Conservation (phyloP, 257 asterid genomes). For the Ajuga chamaepitys region DNA sequence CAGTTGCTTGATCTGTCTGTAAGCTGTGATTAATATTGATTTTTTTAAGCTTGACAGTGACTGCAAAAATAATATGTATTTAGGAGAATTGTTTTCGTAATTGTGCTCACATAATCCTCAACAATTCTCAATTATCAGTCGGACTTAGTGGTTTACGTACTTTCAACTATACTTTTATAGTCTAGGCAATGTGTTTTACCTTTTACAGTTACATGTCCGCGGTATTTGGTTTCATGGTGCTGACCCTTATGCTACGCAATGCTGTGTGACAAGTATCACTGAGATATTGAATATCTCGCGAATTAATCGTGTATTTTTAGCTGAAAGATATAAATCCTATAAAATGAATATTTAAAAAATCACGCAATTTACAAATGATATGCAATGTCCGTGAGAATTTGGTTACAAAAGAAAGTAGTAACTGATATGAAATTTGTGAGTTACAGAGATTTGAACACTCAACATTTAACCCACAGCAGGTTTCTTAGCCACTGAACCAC, state of each 20-base stretch:
- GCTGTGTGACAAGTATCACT: too few relatives aligned
- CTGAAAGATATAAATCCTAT: too few relatives aligned
- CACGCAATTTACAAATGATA: too few relatives aligned
- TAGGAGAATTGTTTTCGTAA: background rate
- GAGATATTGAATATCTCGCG: too few relatives aligned
- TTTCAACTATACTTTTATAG: background rate
- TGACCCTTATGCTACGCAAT: background rate
- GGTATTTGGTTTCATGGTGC: background rate
- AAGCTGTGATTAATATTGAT: constrained; percentile 2
- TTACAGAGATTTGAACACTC: too few relatives aligned
- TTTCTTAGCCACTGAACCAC: too few relatives aligned
- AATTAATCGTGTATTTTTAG: too few relatives aligned
- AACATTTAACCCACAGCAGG: too few relatives aligned
- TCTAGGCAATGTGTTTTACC: background rate
- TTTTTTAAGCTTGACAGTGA: background rate
- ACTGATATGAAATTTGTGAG: too few relatives aligned
- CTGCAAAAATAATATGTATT: background rate
- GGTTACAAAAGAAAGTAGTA: too few relatives aligned
- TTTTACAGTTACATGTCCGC: background rate
- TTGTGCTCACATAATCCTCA: constrained; percentile 3
- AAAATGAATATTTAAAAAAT: too few relatives aligned
- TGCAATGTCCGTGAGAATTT: too few relatives aligned
- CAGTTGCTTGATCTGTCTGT: background rate
- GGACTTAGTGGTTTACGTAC: background rate
- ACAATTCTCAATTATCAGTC: background rate